Evolutionary conservation across 805 yeast genomes (phyloP), one percentile per base, ranked within the genome.

Genomic region (Helenozyma rhizophorensis): DNA sequence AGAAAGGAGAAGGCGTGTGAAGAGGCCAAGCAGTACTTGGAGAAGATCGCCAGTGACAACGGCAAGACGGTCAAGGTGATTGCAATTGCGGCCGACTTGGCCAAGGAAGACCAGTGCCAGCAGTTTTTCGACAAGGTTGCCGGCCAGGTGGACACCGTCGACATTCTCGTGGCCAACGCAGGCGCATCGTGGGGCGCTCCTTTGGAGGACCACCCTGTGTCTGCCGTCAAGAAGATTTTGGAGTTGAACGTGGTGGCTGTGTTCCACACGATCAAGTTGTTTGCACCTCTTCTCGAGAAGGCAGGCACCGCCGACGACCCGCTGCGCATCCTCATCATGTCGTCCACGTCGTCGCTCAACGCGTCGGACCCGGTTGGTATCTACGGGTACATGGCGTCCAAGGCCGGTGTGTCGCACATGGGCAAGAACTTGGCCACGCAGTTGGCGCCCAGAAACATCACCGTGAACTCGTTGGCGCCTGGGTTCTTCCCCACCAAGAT

Each of bases 111-210:
- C 9, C 83, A 81, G 8, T 68, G 70, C 30, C 56, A 62, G 33
- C 42, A 56, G 14, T 70, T 82, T 40, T 56, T 47, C 29, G 54
- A 63, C 5, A 67, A 63, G 23, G 71, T 72, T 11, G 39, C 54
- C 11, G 53, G 58, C 36, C 51, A 50, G 14, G 70, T 72, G 16
- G 53, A 55, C 12, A 63, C 68, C 46, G 67, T 81, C 23, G 77
- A 82, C 54, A 78, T 82, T 39, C 65, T 82, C 41, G 67, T 80
- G 46, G 85, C 88, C 30, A 83, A 82, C 48, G 89, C 90, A 5
- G 90, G 90, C 19, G 87, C 88, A 7, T 60, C 81, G 10, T 82
- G 89, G 89, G 89, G 88, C 13, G 80, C 76, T 1, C 74, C 74
- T 9, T 55, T 83, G 30, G 77, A 66, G 23, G 58, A 60, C 9